A percentile compares a stretch with the other conserved stretches of the same genome.
Conservation (phyloP, 2,329 filamentous ascomycete species). For the Hypoxylon sp. region DNA sequence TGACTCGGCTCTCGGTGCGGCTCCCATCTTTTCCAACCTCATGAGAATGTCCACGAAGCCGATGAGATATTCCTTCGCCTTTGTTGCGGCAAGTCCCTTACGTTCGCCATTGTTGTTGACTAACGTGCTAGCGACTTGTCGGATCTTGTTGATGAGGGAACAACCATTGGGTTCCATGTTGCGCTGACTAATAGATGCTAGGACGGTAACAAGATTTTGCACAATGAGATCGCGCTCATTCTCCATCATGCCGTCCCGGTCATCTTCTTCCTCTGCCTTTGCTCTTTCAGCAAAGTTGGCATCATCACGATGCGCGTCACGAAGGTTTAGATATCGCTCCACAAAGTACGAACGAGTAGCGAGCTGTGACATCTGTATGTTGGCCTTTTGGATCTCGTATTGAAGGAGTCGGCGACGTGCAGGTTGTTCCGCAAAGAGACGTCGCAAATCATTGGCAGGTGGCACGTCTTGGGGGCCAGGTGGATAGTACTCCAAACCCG, state of each 20-base stretch:
- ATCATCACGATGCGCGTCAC: constrained; percentile 71
- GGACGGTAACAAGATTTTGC: constrained; percentile 79
- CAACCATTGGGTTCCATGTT: constrained; percentile 81
- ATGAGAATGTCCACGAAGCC: constrained; percentile 81
- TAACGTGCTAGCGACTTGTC: constrained; percentile 84
- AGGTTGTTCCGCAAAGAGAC: constrained; percentile 62
- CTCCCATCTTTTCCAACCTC: constrained; percentile 76
- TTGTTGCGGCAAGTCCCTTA: constrained; percentile 64
- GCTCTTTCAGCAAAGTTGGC: constrained; percentile 57
- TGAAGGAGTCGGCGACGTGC: constrained; percentile 71
- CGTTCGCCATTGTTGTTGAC: constrained; percentile 69
- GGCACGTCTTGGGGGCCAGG: constrained; percentile 62
- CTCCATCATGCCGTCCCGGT: constrained; percentile 72
- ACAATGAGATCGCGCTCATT: constrained; percentile 85
- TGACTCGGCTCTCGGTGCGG: constrained; percentile 50
- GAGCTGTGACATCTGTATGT: constrained; percentile 85
- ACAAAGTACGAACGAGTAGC: constrained; percentile 87
- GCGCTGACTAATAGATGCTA: constrained; percentile 83
- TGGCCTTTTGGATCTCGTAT: constrained; percentile 92
- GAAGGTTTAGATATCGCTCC: constrained; percentile 84
- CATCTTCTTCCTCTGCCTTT: constrained; percentile 55
- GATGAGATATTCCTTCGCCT: constrained; percentile 77
- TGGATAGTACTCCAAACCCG: constrained; percentile 65
- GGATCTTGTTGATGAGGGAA: constrained; percentile 84
- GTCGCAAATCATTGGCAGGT: constrained; percentile 64